These are phyloP conservation scores for Cyamopsis tetragonoloba DNA, from an alignment of 306 rosid genomes.

Conservation along the genomic window DNA sequence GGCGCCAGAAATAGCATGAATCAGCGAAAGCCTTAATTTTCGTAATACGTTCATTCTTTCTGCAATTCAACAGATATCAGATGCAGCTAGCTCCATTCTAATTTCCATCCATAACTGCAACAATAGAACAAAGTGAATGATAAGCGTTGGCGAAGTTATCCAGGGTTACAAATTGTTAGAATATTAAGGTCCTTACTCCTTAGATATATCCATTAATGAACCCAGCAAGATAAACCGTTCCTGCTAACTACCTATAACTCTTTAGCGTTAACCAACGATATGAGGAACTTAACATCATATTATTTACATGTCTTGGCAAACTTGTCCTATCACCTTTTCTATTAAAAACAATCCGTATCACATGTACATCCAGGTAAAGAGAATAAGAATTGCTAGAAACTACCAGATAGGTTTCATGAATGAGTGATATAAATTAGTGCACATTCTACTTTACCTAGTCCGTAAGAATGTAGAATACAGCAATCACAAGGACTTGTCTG, in stretches of 20 bases:
- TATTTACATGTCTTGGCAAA: conserved; percentile 16
- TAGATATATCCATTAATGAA: background rate
- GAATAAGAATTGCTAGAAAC: background rate
- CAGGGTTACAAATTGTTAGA: background rate
- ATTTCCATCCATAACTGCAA: conserved; percentile 22
- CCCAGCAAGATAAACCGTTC: background rate
- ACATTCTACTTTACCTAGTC: conserved; percentile 32
- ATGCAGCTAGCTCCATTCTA: conserved; percentile 8
- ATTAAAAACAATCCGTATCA: background rate
- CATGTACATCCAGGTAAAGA: background rate
- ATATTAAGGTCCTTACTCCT: background rate
- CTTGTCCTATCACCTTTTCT: background rate
- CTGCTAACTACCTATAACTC: background rate
- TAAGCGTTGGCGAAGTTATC: conserved; percentile 10
- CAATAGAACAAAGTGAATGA: background rate
- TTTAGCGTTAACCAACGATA: background rate
- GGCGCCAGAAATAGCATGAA: conserved; percentile 21
- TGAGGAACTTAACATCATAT: background rate
- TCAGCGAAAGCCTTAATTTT: conserved; percentile 4
- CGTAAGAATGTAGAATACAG: conserved; percentile 20
- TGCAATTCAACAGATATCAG: background rate
- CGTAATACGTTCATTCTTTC: conserved; percentile 2
- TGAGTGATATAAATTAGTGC: conserved; percentile 4
- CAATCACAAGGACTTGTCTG: conserved; percentile 26
- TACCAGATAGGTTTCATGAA: conserved; percentile 6